Percentiles rank a stretch among this genome's conserved stretches.
Evolutionary conservation across 148 eudicot genomes (phyloP).

Genomic region (Rhododendron vialii): DNA sequence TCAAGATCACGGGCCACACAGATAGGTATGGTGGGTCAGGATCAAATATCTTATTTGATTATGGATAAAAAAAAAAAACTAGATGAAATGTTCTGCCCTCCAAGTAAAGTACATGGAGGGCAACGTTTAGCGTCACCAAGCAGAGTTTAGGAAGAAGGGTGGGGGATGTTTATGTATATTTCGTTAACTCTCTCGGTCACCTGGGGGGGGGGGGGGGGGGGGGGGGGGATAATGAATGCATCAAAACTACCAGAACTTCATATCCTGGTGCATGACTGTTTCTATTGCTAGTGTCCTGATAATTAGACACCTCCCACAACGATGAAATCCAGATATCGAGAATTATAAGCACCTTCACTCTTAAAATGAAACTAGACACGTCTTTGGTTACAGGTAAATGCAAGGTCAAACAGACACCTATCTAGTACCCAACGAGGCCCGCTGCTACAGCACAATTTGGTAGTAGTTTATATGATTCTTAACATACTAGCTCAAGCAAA

Average conservation of each 20-base stretch:
- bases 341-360: neutral
- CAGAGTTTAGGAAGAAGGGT: neutral
- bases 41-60: neutral
- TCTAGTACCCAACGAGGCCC: neutral
- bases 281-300: neutral
- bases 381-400: neutral
- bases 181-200: neutral
- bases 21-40: neutral
- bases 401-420: neutral
- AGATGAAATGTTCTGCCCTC: neutral
- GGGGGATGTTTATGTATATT: neutral
- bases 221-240: neutral
- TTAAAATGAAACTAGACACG: neutral
- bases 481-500: neutral
- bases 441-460: neutral
- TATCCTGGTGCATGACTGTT: neutral
- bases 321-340: neutral
- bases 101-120: neutral
- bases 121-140: neutral
- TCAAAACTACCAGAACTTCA: neutral
- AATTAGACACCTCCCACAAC: neutral
- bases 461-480: neutral
- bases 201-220: neutral
- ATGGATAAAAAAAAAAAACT: neutral
- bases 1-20: too few relatives aligned